Conservation (phyloP, 2,329 filamentous ascomycete genomes). For the Botrytis fabae region DNA sequence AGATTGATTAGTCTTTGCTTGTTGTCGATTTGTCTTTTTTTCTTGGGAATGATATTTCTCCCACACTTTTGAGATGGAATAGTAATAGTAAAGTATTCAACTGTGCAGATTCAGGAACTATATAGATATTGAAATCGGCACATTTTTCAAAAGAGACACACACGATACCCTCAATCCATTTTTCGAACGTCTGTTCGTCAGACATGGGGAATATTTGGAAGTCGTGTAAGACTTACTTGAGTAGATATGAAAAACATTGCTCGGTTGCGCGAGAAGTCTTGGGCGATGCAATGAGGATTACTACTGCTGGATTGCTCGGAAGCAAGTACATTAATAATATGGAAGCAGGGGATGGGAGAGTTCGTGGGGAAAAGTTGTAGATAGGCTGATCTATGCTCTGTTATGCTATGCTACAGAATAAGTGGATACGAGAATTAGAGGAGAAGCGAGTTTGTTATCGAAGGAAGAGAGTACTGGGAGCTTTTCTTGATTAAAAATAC, state of each 20-base stretch:
- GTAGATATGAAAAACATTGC: neutral
- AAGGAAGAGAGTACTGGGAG: neutral
- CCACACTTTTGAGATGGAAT: accelerated
- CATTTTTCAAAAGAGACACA: neutral
- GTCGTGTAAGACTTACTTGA: neutral
- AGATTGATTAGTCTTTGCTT: neutral
- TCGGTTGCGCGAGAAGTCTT: neutral
- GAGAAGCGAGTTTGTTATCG: neutral
- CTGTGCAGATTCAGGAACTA: too few relatives aligned
- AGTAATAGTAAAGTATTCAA: accelerated
- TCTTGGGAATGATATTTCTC: neutral
- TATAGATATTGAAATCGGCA: neutral
- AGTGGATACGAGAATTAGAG: neutral
- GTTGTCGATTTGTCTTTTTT: neutral
- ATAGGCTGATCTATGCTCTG: too few relatives aligned
- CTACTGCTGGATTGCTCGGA: too few relatives aligned
- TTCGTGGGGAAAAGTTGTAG: too few relatives aligned
- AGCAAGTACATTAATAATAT: too few relatives aligned
- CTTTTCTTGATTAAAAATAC: neutral
- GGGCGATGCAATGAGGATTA: accelerated
- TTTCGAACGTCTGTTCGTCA: too few relatives aligned
- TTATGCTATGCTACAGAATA: neutral
- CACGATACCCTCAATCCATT: neutral
- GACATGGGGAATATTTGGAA: neutral
- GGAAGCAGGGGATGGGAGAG: too few relatives aligned